Evolutionary conservation across 2,329 filamentous ascomycete species (phyloP).

Genomic region (Mariannaea elegans): DNA sequence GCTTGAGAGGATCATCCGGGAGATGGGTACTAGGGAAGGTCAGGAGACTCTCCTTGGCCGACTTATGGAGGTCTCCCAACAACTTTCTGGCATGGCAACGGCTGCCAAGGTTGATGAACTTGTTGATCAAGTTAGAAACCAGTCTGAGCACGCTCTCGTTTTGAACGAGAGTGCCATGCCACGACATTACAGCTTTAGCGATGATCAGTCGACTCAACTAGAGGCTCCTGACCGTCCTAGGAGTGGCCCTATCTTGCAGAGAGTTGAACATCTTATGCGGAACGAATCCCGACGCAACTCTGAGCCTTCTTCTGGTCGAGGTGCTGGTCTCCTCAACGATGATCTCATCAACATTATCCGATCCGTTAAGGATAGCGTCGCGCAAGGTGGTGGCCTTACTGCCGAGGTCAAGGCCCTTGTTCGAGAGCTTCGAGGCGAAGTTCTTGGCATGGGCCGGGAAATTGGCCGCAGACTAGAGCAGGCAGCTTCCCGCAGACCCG

Average conservation of each 20-base stretch:
- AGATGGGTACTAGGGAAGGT: conserved; percentile 98
- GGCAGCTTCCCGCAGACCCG: conserved; percentile 61
- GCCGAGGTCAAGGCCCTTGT: conserved; percentile 92
- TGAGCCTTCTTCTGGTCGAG: conserved; percentile 47
- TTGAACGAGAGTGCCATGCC: conserved; percentile 34
- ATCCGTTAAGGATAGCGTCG: conserved; percentile 89
- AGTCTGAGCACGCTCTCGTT: conserved; percentile 55
- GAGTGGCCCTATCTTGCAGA: conserved; percentile 48
- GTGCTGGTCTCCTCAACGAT: conserved; percentile 71
- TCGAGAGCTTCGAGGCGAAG: conserved; percentile 88
- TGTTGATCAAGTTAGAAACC: conserved; percentile 67
- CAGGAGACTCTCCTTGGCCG: conserved; percentile 77
- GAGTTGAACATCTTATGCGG: conserved; percentile 56
- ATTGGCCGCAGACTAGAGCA: conserved; percentile 83
- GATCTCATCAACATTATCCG: conserved; percentile 85
- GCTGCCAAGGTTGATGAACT: conserved; percentile 75
- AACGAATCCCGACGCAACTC: conserved; percentile 55
- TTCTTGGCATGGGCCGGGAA: conserved; percentile 93
- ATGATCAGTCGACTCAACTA: conserved; percentile 42
- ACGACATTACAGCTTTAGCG: conserved; percentile 53
- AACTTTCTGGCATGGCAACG: conserved; percentile 70
- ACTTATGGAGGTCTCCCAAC: conserved; percentile 77
- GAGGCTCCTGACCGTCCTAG: conserved; percentile 46
- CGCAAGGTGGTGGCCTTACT: conserved; percentile 87
- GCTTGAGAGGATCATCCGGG: conserved; percentile 91